Evolutionary conservation across 192 early-diverging fungal genomes (phyloP).

Genomic region (Coemansia sp.): DNA sequence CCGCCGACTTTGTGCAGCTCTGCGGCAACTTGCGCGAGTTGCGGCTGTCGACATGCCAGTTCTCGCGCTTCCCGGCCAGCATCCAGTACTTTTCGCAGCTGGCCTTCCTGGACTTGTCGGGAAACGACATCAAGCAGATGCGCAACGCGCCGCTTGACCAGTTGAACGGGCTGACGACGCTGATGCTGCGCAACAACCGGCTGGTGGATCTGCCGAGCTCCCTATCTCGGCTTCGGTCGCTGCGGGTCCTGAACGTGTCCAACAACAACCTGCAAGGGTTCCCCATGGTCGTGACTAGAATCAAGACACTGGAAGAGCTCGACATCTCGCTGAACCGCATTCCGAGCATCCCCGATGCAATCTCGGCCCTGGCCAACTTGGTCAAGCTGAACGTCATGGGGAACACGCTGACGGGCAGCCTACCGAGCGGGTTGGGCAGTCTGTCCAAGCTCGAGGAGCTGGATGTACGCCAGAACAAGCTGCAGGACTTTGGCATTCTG

Average conservation of each 20-base stretch:
- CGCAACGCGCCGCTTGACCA: slow-evolving; percentile 59
- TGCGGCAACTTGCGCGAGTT: slow-evolving; percentile 63
- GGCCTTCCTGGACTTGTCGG: slow-evolving; percentile 68
- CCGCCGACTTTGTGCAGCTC: slow-evolving; percentile 75
- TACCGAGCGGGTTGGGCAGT: slow-evolving; percentile 58
- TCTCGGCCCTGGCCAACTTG: slow-evolving; percentile 60
- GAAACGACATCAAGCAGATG: slow-evolving; percentile 66
- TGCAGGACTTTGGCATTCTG: slow-evolving; percentile 61
- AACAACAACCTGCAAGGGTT: slow-evolving; percentile 74
- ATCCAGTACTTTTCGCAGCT: slow-evolving; percentile 60
- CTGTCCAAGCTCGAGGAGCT: slow-evolving; percentile 61
- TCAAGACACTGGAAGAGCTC: slow-evolving; percentile 57
- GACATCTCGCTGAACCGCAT: slow-evolving; percentile 84
- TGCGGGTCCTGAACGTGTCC: slow-evolving; percentile 65
- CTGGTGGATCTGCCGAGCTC: slow-evolving; percentile 64
- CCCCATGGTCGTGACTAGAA: slow-evolving; percentile 59
- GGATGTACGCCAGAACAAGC: slow-evolving; percentile 75
- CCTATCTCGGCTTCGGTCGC: slow-evolving; percentile 52
- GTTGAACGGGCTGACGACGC: slow-evolving; percentile 53
- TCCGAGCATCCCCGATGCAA: slow-evolving; percentile 61
- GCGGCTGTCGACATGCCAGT: slow-evolving; percentile 63
- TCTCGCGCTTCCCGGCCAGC: slow-evolving; percentile 61
- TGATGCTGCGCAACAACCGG: slow-evolving; percentile 68
- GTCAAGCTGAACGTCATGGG: slow-evolving; percentile 60
- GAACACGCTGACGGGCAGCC: slow-evolving; percentile 65